Base-by-base conservation (phyloP, 306 rosid species). In the Trifolium dubium region DNA sequence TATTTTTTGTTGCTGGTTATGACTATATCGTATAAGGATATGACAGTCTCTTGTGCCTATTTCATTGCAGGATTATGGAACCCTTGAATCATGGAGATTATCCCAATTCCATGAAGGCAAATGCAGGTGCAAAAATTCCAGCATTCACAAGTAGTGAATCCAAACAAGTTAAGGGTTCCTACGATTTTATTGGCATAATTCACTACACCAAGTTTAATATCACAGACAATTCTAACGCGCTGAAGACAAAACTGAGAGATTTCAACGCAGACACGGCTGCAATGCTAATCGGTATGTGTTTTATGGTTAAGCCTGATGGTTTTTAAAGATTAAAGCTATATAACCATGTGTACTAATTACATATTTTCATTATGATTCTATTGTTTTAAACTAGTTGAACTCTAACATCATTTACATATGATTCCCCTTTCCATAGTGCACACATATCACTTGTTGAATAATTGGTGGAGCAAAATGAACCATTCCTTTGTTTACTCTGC, bases 31-130 rank as follows among this genome's bases (percentile, higher is more conserved):
- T 37, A 37, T 37, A 37, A 6, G 40, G 40, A 37, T 37, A 7
- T 7, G 40, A 37, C 40, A 37, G 40, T 37, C 40, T 37, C 40
- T 6, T 30, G 49, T 5, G 29, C 41, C 18, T 37, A 9, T n/a
- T 58, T 72, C 39, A 2, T 72, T 76, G 58, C 71, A 91, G 97
- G 91, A 11, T 89, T 51, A 59, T 91, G 41, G 85, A 87, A 70
- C 95, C 97, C 15, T 78, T 89, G 74, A 70, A 86, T 61, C 81
- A 67, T 28, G 92, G 92, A 72, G 95, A 86, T 61, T 89, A 89
- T 73, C 95, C 92, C 11, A 47, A 37, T 53, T n/a, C 34, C 5
- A 85, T 92, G 96, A 89, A 84, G 81, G 32, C 6, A 79, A 81
- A 37, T 68, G 89, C 61, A 19, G 88, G 92, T 5, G 71, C 86